Base-by-base conservation (phyloP, 768 basidiomycete species). In the Gloeopeniophorella convolvens region DNA sequence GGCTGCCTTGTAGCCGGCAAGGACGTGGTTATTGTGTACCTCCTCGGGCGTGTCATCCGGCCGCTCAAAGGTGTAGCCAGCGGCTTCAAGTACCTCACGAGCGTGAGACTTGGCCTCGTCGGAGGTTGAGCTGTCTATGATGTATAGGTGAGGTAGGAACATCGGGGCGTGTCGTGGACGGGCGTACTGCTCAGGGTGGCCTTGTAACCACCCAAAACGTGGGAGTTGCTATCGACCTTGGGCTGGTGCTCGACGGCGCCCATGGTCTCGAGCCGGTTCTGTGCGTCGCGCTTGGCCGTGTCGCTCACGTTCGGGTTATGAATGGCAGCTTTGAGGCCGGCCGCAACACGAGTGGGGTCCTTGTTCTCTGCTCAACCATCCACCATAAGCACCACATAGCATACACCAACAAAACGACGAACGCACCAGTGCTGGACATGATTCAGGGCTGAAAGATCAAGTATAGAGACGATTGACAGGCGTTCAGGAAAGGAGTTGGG, bases 1-100 rank as follows among this genome's bases (percentile, higher is more conserved):
- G 1, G 79, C 71, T 24, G 79, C 77, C 54, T 81, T 80, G 62
- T 79, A 79, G 9, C 79, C 79, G 0, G 70, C 79, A 4, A 76
- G 59, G 34, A 80, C 76, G 30, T 72, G 76, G 2, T 59, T 69
- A 42, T 65, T 52, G 45, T 79, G 76, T 55, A 72, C 68, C 24
- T 70, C 68, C 10, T 70, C 63, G 3, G 46, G 54, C 15, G 64
- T 62, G 0, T 59, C 66, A 0, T 65, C 63, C 0, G 61, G 51
- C 32, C 62, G 61, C 30, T 68, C 68, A 35, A 60, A 43, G 1
- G 57, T 50, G 39, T 73, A 68, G 0, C 71, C 77, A 3, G 70
- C 69, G 4, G 72, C 75, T 36, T 68, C 63, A 42, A 82, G 68
- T 27, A 80, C 70, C 54, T 79, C 79, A 24, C 69, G 68, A 9